Conservation (phyloP, 495 filamentous ascomycete species). For the Podospora tetraspora region DNA sequence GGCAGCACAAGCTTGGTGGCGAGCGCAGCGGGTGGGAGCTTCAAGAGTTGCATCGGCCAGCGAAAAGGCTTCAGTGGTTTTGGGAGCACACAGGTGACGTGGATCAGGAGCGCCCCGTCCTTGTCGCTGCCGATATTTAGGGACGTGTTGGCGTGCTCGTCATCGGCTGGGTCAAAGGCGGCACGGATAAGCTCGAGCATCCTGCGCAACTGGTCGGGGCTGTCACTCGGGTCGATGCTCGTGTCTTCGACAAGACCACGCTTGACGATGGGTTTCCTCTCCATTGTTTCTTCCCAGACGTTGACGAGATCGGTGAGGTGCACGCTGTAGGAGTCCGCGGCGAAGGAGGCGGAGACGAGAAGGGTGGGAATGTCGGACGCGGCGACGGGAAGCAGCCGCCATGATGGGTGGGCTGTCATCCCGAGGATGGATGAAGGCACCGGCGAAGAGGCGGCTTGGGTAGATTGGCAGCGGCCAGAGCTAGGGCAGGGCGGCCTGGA, state of each 20-base stretch:
- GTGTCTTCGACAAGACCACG: slow-evolving; percentile 62
- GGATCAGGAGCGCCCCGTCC: slow-evolving; percentile 48
- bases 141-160: slow-evolving; percentile 36
- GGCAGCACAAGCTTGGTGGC: slow-evolving; percentile 64
- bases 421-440: not conserved
- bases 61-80: slow-evolving; percentile 59
- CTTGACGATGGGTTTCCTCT: slow-evolving; percentile 55
- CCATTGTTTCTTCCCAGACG: slow-evolving; percentile 75
- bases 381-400: slow-evolving; percentile 32
- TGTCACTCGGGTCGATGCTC: slow-evolving; percentile 82
- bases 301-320: slow-evolving; percentile 77
- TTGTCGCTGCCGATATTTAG: slow-evolving; percentile 31
- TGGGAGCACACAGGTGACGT: slow-evolving; percentile 58
- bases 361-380: slow-evolving; percentile 36
- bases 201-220: slow-evolving; percentile 60
- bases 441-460: not conserved
- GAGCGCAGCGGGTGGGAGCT: slow-evolving; percentile 47
- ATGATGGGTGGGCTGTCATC: slow-evolving; percentile 28
- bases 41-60: slow-evolving; percentile 61
- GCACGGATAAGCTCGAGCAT: slow-evolving; percentile 68
- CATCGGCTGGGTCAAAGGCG: slow-evolving; percentile 44
- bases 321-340: slow-evolving; percentile 58
- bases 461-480: not conserved
- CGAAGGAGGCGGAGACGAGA: slow-evolving; percentile 38
- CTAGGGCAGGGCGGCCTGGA: not conserved